Percentiles rank a stretch among this genome's conserved stretches.
These are phyloP conservation scores for Zostera marina DNA, from an alignment of 116 monocot species.

Conservation along the genomic window DNA sequence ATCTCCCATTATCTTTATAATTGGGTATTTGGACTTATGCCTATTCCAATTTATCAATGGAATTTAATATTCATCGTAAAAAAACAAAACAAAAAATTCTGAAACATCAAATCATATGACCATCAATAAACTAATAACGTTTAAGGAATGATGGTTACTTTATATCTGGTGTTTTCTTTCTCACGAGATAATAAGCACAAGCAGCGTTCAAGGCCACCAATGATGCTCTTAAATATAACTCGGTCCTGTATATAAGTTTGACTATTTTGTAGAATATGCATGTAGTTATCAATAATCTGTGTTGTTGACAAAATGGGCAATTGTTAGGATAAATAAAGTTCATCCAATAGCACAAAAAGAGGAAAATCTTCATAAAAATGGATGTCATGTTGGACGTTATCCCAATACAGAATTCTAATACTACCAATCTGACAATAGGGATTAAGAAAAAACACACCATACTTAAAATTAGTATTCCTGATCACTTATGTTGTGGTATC, in stretches of 20 bases:
- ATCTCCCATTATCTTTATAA: too few relatives aligned
- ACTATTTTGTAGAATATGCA: constrained; percentile 62
- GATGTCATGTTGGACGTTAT: neutral
- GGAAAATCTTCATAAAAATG: neutral
- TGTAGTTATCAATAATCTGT: constrained; percentile 72
- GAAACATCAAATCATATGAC: neutral
- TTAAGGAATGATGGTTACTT: too few relatives aligned
- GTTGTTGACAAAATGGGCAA: neutral
- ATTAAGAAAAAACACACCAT: too few relatives aligned
- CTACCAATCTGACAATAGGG: too few relatives aligned
- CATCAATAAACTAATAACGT: too few relatives aligned
- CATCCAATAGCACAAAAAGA: neutral
- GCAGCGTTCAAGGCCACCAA: constrained; percentile 67
- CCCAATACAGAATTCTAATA: too few relatives aligned
- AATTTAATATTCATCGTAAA: too few relatives aligned
- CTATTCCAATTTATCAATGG: too few relatives aligned
- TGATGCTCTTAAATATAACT: constrained; percentile 53
- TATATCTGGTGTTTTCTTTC: constrained; percentile 9
- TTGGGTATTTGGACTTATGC: too few relatives aligned
- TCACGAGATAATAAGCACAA: constrained; percentile 29
- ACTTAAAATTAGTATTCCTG: too few relatives aligned
- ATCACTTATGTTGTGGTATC: too few relatives aligned
- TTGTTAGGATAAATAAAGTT: neutral
- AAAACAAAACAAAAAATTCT: too few relatives aligned
- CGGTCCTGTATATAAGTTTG: constrained; percentile 64